A percentile compares a stretch with the other conserved stretches of the same genome.
Conservation (phyloP, 2,329 filamentous ascomycete species). For the Aciculosporium take region DNA sequence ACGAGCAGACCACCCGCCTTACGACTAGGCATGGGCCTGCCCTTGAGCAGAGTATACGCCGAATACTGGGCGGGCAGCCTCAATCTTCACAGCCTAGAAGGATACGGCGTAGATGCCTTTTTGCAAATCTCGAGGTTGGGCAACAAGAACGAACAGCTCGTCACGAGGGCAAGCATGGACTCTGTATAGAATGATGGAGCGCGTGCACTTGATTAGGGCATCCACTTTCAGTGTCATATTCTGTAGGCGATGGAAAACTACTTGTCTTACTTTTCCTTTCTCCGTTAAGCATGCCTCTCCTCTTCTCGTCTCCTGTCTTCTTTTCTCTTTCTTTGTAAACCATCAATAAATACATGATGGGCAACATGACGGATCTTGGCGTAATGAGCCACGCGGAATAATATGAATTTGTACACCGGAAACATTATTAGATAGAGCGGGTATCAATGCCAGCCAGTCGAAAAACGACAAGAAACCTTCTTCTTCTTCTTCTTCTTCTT, state of each 20-base stretch:
- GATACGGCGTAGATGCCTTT: constrained; percentile 92
- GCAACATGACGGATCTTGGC: too few relatives aligned
- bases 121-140: constrained; percentile 91
- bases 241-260: not conserved
- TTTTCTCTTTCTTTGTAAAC: too few relatives aligned
- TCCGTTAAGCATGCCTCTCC: not conserved
- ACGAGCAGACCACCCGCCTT: constrained; percentile 75
- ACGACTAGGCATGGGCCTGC: constrained; percentile 80
- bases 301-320: too few relatives aligned
- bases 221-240: too few relatives aligned
- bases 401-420: too few relatives aligned
- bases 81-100: constrained; percentile 82
- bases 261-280: not conserved
- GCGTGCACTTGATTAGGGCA: too few relatives aligned
- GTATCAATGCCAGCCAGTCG: too few relatives aligned
- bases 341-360: too few relatives aligned
- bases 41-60: constrained; percentile 85
- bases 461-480: too few relatives aligned
- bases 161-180: constrained; percentile 62
- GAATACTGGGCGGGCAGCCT: constrained; percentile 96
- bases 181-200: constrained; percentile 32
- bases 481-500: too few relatives aligned
- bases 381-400: too few relatives aligned
- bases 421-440: too few relatives aligned
- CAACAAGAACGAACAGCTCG: constrained; percentile 94